Conservation (phyloP, 192 early-diverging fungal species). For the Backusella tarrabulga region DNA sequence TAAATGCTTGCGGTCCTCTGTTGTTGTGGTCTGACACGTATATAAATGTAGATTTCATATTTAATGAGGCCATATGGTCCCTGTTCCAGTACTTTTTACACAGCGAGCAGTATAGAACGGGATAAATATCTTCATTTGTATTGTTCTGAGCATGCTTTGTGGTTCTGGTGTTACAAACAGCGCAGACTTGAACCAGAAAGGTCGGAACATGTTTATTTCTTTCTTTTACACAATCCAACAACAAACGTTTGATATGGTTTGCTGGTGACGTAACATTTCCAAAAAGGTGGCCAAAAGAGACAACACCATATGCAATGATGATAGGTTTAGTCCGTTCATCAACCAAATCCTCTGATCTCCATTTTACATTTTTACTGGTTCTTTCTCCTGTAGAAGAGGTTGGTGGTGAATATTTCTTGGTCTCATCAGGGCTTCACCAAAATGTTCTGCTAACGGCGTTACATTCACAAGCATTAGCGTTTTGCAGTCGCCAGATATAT, state of each 20-base stretch:
- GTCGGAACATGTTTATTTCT: neutral
- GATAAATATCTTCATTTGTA: neutral
- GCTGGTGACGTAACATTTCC: neutral
- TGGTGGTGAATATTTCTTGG: no score
- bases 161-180: neutral
- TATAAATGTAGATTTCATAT: neutral
- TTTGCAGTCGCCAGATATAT: no score
- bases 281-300: neutral
- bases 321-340: neutral
- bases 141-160: neutral
- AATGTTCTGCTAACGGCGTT: no score
- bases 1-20: neutral
- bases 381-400: no score
- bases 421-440: no score
- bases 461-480: no score
- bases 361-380: neutral
- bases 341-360: no score
- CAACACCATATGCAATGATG: neutral
- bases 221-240: neutral
- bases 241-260: neutral
- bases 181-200: neutral
- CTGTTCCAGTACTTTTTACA: neutral
- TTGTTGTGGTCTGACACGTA: neutral
- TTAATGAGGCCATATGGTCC: no score
- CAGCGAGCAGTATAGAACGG: neutral